A percentile compares a stretch with the other conserved stretches of the same genome.
Conservation (phyloP, 495 filamentous ascomycete genomes). For the Penicillium cinerascens region DNA sequence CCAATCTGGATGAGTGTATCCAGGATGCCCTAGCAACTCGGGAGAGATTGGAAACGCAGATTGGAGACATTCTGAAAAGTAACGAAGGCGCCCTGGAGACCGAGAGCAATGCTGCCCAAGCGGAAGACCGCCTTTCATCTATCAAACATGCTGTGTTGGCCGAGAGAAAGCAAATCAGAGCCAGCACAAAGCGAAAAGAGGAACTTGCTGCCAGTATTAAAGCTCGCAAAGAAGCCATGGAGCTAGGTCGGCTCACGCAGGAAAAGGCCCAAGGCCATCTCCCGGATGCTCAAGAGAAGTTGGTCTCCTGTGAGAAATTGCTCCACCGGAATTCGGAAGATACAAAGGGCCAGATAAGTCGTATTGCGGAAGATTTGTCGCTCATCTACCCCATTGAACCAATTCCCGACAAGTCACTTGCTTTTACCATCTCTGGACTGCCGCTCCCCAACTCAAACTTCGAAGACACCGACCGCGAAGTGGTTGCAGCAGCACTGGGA, state of each 20-base stretch:
- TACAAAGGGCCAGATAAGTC: slow-evolving; percentile 73
- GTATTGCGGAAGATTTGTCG: slow-evolving; percentile 79
- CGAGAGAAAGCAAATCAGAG: slow-evolving; percentile 62
- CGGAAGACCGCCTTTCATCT: slow-evolving; percentile 59
- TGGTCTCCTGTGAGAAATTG: slow-evolving; percentile 52
- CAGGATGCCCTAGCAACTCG: slow-evolving; percentile 83
- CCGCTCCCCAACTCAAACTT: slow-evolving; percentile 75
- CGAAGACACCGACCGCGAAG: slow-evolving; percentile 60
- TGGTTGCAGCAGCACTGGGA: slow-evolving; percentile 77
- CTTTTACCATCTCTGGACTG: slow-evolving; percentile 72
- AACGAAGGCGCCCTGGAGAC: slow-evolving; percentile 42
- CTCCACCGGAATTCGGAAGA: slow-evolving; percentile 56
- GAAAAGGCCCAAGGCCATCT: slow-evolving; percentile 44
- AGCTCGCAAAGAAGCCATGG: slow-evolving; percentile 64
- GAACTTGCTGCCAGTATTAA: slow-evolving; percentile 65
- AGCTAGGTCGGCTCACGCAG: slow-evolving; percentile 56
- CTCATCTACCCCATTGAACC: slow-evolving; percentile 78
- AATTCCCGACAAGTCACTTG: slow-evolving; percentile 55
- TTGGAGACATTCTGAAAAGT: slow-evolving; percentile 64
- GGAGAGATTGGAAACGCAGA: slow-evolving; percentile 69
- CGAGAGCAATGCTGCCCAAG: slow-evolving; percentile 54
- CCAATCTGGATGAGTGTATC: slow-evolving; percentile 86
- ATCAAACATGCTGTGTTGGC: slow-evolving; percentile 57
- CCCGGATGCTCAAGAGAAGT: slow-evolving; percentile 54
- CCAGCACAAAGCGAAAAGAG: slow-evolving; percentile 53